Base-by-base conservation (phyloP, 2,329 filamentous ascomycete species). In the Phyllosticta citribraziliensis region DNA sequence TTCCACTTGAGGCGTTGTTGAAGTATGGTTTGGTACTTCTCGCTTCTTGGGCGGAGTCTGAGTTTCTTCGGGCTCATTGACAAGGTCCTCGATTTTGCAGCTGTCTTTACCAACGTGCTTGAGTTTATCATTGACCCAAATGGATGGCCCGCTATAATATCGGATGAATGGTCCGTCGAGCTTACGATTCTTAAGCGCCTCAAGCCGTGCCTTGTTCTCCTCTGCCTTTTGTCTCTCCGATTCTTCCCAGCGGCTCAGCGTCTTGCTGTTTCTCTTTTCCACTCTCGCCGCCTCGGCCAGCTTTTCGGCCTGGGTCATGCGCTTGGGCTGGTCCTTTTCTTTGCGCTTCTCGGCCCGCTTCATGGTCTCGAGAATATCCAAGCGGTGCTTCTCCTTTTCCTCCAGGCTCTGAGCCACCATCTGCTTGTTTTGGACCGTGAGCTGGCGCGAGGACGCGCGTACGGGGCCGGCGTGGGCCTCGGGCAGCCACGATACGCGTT, bases 171-270 rank as follows among this genome's bases (percentile, higher is more conserved):
- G 91, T 0, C 94, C 94, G 59, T 93, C 87, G 9, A 97, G 81
- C 57, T 88, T 90, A 56, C 92, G 85, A 71, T 91, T 90, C 68
- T 96, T 89, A 67, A 97, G 79, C 14, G 93, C 94, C 50, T 93
- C 91, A 55, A 97, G 79, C 75, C 88, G 93, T 51, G 86, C 88
- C 65, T 85, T 83, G 64, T 93, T 83, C 70, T 96, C 89, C 68
- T 93, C 90, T 66, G 92, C 88, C 62, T 93, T 85, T 71, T 88
- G 86, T 75, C 91, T 91, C 76, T 99, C 94, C 6, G 91, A 89
- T 73, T 91, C 88, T 73, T 97, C 92, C 92, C 93, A 97, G 61
- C 90, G 83, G 70, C 93, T 97, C 69, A 96, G 77, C 73, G 88
- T 97, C 80, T 90, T 95, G 67, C 88, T 84, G 73, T 99, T 97